A percentile compares a stretch with the other conserved stretches of the same genome.
These are phyloP conservation scores for Fusarium tanahbumbuense DNA, from an alignment of 2,329 filamentous ascomycete genomes.

Conservation along the genomic window DNA sequence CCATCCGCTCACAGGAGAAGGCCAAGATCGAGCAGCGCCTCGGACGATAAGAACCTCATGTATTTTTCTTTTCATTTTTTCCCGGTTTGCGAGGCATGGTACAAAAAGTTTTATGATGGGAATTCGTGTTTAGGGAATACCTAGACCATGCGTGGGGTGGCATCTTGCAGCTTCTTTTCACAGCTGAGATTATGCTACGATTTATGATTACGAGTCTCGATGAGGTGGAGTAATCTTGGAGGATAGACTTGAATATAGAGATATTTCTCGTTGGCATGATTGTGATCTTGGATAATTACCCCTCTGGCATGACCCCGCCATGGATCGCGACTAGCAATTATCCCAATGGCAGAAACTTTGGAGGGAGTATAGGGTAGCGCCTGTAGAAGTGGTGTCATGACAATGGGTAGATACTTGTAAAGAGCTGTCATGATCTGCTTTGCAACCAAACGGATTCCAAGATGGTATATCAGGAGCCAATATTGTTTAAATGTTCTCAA, in stretches of 20 bases:
- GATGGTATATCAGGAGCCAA: background rate
- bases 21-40: slow-evolving; percentile 80
- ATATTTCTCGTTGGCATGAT: background rate
- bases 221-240: background rate
- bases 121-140: slow-evolving; percentile 32
- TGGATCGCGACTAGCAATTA: background rate
- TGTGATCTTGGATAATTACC: slow-evolving; percentile 16
- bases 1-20: slow-evolving; percentile 74
- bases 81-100: background rate
- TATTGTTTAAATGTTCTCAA: background rate
- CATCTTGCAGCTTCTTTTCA: slow-evolving; percentile 18
- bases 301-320: slow-evolving; percentile 43
- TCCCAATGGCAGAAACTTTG: background rate
- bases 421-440: slow-evolving; percentile 13
- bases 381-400: slow-evolving; percentile 9
- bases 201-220: slow-evolving; percentile 4
- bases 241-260: background rate
- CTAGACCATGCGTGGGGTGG: slow-evolving; percentile 33
- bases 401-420: background rate
- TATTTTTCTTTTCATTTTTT: background rate
- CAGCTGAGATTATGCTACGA: slow-evolving; percentile 10
- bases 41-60: slow-evolving; percentile 47
- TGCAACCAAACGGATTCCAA: background rate
- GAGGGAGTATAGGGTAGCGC: slow-evolving; percentile 10
- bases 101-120: slow-evolving; percentile 24